Conservation (phyloP, 2,329 filamentous ascomycete genomes). For the Fusarium verrucosum region DNA sequence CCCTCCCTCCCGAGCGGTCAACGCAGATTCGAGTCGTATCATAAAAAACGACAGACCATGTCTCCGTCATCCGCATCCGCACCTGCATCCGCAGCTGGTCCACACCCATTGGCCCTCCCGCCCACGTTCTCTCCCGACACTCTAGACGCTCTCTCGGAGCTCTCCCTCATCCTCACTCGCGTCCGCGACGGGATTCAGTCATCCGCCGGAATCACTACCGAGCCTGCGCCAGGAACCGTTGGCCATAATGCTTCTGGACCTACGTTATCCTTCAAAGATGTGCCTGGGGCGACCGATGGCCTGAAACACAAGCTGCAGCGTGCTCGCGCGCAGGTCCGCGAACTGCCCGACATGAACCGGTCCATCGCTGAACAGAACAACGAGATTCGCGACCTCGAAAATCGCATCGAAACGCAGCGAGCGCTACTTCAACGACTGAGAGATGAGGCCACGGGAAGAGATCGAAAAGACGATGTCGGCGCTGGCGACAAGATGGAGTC, state of each 20-base stretch:
- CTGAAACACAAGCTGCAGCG: conserved; percentile 86
- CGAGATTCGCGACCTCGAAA: conserved; percentile 74
- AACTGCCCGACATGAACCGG: conserved; percentile 75
- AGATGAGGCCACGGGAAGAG: conserved; percentile 54
- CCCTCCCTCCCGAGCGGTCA: conserved; percentile 15
- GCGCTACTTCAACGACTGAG: conserved; percentile 64
- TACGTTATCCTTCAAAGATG: conserved; percentile 71
- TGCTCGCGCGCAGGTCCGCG: conserved; percentile 72
- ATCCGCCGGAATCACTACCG: conserved; percentile 52
- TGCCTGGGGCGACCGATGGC: conserved; percentile 79
- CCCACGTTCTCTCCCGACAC: conserved; percentile 79
- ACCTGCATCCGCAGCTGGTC: conserved; percentile 16
- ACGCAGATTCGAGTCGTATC: conserved; percentile 9
- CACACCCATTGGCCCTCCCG: conserved; percentile 62
- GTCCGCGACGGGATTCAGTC: conserved; percentile 65
- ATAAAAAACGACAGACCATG: conserved; percentile 32
- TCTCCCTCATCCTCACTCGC: conserved; percentile 80
- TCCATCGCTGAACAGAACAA: conserved; percentile 73
- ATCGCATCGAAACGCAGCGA: conserved; percentile 69
- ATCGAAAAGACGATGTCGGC: conserved; percentile 44
- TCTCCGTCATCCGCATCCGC: conserved; percentile 45
- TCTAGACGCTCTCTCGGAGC: conserved; percentile 85
- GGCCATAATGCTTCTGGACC: conserved; percentile 48
- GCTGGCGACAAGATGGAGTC: conserved; percentile 55
- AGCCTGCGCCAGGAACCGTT: conserved; percentile 51